These are phyloP conservation scores for Myrica gale DNA, from an alignment of 306 rosid genomes.

Conservation along the genomic window DNA sequence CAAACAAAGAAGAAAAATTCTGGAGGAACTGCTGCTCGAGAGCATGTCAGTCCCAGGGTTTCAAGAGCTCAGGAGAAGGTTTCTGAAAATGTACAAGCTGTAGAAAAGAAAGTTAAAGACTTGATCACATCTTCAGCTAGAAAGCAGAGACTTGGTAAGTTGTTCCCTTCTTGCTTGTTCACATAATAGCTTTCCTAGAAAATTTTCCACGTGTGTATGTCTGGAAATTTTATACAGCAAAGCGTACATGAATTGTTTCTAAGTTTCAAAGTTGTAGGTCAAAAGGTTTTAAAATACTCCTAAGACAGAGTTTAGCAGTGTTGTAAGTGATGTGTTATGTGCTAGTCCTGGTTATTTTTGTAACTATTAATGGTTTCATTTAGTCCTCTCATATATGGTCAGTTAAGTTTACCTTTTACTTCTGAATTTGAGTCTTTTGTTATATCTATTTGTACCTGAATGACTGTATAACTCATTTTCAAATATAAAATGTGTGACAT, in stretches of 20 bases:
- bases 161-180: background rate
- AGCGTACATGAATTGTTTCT: background rate
- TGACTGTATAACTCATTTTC: too few species aligned
- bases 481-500: too few species aligned
- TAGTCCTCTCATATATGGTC: background rate
- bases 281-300: background rate
- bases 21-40: slow-evolving; percentile 51
- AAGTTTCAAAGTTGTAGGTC: background rate
- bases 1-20: slow-evolving; percentile 67
- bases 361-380: background rate
- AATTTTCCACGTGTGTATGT: background rate
- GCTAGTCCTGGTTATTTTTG: background rate
- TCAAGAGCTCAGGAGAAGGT: slow-evolving; percentile 66
- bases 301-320: background rate
- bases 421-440: too few species aligned
- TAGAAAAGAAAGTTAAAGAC: slow-evolving; percentile 57
- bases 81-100: slow-evolving; percentile 47
- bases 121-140: slow-evolving; percentile 75
- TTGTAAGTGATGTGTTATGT: background rate
- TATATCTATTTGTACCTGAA: too few species aligned
- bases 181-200: background rate
- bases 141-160: slow-evolving; percentile 63
- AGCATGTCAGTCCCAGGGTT: slow-evolving; percentile 49
- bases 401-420: background rate
- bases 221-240: background rate